Percentiles rank a stretch among this genome's conserved stretches.
Evolutionary conservation across 148 eudicot genomes (phyloP).

Genomic region (Vaccinium darrowii): DNA sequence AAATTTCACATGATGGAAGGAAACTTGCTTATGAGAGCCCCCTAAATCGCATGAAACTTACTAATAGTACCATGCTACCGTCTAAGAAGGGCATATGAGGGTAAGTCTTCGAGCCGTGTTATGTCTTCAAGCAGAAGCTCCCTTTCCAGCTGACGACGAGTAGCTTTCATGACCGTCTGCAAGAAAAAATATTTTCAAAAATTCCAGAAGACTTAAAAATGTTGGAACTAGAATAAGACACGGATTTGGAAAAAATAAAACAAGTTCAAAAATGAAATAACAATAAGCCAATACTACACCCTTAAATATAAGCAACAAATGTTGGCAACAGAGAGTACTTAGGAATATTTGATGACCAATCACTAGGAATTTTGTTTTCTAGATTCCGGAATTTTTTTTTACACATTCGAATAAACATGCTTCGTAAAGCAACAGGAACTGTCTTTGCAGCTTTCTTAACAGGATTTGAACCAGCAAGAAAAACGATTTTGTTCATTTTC

Average conservation of each 20-base stretch:
- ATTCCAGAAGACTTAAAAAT: not conserved
- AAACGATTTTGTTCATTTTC: not conserved
- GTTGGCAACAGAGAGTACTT: not conserved
- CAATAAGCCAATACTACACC: not conserved
- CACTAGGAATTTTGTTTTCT: not conserved
- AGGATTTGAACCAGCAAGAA: not conserved
- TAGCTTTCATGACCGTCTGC: constrained; percentile 95
- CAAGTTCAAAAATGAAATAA: not conserved
- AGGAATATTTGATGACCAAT: not conserved
- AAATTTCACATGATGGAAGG: not conserved
- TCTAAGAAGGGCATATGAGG: constrained; percentile 70
- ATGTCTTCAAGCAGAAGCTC: constrained; percentile 79
- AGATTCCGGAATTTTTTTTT: not conserved
- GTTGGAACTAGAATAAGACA: not conserved
- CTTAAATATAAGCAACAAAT: not conserved
- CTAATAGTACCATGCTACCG: constrained; percentile 31
- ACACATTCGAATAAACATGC: not conserved
- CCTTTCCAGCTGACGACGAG: constrained; percentile 85
- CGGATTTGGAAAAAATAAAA: not conserved
- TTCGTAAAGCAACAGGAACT: not conserved
- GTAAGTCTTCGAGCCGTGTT: constrained; percentile 75
- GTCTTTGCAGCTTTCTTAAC: not conserved
- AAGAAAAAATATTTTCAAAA: no score
- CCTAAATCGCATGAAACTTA: not conserved
- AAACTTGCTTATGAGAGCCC: constrained; percentile 3